Percentiles rank a stretch among this genome's conserved stretches.
Conservation (phyloP, 495 filamentous ascomycete genomes). For the Mytilinidion resinicola region DNA sequence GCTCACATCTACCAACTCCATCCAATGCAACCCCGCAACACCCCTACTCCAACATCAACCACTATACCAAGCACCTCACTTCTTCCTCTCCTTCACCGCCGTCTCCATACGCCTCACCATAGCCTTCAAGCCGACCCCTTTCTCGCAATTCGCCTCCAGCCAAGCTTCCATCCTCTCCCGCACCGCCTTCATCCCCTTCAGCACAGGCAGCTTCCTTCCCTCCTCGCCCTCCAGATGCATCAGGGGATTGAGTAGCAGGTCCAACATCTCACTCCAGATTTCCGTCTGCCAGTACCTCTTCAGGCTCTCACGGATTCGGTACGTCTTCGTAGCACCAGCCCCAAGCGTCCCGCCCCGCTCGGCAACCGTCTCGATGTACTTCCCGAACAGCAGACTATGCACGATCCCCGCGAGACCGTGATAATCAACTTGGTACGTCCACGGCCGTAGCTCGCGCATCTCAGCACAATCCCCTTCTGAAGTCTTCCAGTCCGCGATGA, state of each 20-base stretch:
- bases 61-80: constrained; percentile 4
- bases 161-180: constrained; percentile 79
- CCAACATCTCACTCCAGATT: constrained; percentile 79
- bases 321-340: constrained; percentile 53
- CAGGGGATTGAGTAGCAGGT: constrained; percentile 77
- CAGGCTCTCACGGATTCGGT: constrained; percentile 64
- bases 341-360: constrained; percentile 37
- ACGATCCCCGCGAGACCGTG: constrained; percentile 83
- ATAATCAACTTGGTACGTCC: constrained; percentile 96
- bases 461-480: constrained; percentile 80
- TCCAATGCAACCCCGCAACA: constrained; percentile 10
- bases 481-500: constrained; percentile 92
- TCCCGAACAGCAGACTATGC: constrained; percentile 83
- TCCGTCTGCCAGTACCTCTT: constrained; percentile 96
- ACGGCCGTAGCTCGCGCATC: constrained; percentile 84
- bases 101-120: constrained; percentile 60
- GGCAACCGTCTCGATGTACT: constrained; percentile 76
- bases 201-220: constrained; percentile 55
- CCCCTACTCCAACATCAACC: constrained; percentile 1
- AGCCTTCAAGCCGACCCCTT: constrained; percentile 59
- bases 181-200: constrained; percentile 56
- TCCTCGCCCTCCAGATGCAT: constrained; percentile 55
- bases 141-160: constrained; percentile 75
- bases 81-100: constrained; percentile 56
- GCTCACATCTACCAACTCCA: neutral